These are phyloP conservation scores for Nepenthes alata DNA, from an alignment of 179 eudicot species.

Conservation along the genomic window DNA sequence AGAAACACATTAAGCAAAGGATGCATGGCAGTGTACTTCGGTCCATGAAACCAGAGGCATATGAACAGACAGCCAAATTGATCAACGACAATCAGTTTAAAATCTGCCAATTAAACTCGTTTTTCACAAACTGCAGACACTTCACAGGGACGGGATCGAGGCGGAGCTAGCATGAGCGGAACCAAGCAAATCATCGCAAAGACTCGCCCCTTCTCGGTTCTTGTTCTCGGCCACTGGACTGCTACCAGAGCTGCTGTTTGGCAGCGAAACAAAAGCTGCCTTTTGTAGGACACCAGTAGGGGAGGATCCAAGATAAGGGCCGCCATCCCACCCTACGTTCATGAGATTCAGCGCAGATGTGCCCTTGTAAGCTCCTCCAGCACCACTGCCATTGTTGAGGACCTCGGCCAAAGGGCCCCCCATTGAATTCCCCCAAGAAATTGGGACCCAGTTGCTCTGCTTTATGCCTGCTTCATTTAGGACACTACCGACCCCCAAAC, in stretches of 20 bases:
- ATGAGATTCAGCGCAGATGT: conserved; percentile 33
- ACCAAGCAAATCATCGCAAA: conserved; percentile 12
- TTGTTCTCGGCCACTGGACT: conserved; percentile 21
- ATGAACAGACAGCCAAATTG: background rate
- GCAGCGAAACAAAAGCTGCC: conserved; percentile 23
- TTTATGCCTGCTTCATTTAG: conserved; percentile 21
- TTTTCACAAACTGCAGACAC: background rate
- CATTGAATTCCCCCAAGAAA: conserved; percentile 54
- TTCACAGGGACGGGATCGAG: conserved; percentile 6
- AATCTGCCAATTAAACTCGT: background rate
- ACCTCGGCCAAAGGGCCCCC: conserved; percentile 95
- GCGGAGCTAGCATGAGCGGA: conserved; percentile 17
- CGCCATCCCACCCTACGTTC: conserved; percentile 18
- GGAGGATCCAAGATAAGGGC: conserved; percentile 21
- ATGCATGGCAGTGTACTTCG: too few species aligned
- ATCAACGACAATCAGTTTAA: background rate
- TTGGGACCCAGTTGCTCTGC: conserved; percentile 44
- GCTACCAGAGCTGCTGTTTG: conserved; percentile 27
- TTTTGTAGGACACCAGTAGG: conserved; percentile 30
- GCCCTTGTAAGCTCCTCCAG: conserved; percentile 14
- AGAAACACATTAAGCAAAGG: too few species aligned
- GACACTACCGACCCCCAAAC: conserved; percentile 33
- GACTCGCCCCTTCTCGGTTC: conserved; percentile 11
- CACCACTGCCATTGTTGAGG: conserved; percentile 31
- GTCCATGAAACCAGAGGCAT: background rate